Conservation (phyloP, 768 basidiomycete genomes). For the Chiua virens region DNA sequence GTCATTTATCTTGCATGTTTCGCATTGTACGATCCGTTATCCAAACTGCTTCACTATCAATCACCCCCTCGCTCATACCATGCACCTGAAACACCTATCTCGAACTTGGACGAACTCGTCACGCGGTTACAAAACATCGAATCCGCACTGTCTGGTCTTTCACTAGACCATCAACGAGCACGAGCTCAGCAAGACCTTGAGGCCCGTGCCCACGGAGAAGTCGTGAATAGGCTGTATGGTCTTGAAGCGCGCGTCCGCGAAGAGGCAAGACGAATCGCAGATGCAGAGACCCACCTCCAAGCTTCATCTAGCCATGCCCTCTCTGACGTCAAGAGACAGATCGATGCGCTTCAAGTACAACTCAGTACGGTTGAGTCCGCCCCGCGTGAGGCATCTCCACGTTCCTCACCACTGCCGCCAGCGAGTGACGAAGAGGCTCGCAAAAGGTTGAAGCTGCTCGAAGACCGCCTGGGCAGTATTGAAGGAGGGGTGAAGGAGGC, state of each 20-base stretch:
- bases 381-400: constrained; percentile 19
- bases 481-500: constrained; percentile 72
- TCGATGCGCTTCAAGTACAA: constrained; percentile 52
- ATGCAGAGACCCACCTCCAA: constrained; percentile 52
- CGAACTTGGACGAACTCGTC: constrained; percentile 66
- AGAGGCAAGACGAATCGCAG: constrained; percentile 46
- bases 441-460: constrained; percentile 52
- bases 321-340: constrained; percentile 51
- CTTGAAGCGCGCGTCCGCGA: constrained; percentile 55
- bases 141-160: constrained; percentile 57
- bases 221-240: constrained; percentile 51
- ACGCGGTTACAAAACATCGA: constrained; percentile 65
- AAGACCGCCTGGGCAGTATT: constrained; percentile 59
- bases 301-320: constrained; percentile 47
- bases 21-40: constrained; percentile 38
- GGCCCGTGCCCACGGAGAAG: constrained; percentile 47
- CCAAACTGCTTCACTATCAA: constrained; percentile 35
- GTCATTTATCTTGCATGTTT: constrained; percentile 48
- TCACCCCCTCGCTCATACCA: constrained; percentile 40
- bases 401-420: constrained; percentile 9
- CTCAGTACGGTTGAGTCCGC: constrained; percentile 30
- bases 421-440: constrained; percentile 58
- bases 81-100: constrained; percentile 57
- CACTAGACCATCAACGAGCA: constrained; percentile 51
- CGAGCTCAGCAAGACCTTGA: constrained; percentile 55